Evolutionary conservation across 1,284 basidiomycete species (phyloP), one percentile per base, ranked within the genome.

Genomic region (Cryptococcus sp.): DNA sequence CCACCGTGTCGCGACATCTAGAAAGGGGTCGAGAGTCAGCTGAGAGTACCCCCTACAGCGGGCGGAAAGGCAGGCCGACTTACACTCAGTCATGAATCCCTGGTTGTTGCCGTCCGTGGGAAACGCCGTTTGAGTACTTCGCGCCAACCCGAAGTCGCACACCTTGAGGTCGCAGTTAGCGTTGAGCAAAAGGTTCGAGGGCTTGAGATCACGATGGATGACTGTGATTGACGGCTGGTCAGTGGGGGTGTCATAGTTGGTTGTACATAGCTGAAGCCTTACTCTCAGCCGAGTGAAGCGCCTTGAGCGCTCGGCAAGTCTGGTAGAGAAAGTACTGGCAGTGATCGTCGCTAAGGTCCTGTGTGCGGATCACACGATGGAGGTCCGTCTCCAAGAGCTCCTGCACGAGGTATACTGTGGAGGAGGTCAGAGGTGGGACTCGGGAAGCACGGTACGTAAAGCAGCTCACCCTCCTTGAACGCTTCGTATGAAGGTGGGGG

Each of bases 151-250:
- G 75, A 95, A 95, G 72, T 95, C 92, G 74, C 88, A 91, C 52
- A 93, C 90, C 73, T 96, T 96, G 63, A 97, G 84, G 72, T 97
- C 94, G 70, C 94, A 97, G 75, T 97, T 95, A 61, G 91, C 91
- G 69, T 96, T 96, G 53, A 97, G 82, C n/a, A 96, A 84, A 8
- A 96, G 81, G 69, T 97, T 97, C 36, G 91, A 93, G 0, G 93
- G 93, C 77, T 97, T 97, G 64, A 97, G 84, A 77, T 97, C 93
- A 57, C 94, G 87, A 74, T 97, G 93, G 65, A 96, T 88, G 63
- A 97, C 91, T 76, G 43, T 16, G 20, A 23, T 1, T 3, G 47
- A 58, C n/a, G 36, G 47, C 38, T 35, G 21, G 47, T 35, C 28
- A 38, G 47, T 12, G 36, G n/a, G 4, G 46, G 21, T 12, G 15